These are phyloP conservation scores for Phytophthora rubi DNA, from an alignment of 352 stramenopile species.

Conservation along the genomic window DNA sequence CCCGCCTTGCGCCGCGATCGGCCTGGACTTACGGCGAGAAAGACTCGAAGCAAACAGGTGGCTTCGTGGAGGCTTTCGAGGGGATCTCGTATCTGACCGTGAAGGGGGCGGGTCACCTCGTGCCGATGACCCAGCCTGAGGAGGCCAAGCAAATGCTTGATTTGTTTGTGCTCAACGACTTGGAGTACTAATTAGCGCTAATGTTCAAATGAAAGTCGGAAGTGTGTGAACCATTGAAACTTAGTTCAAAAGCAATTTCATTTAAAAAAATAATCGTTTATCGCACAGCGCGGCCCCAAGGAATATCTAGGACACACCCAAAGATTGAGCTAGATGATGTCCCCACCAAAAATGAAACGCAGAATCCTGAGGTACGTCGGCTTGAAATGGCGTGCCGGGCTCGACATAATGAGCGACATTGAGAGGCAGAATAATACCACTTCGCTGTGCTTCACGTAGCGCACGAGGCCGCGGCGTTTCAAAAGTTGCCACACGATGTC, in stretches of 20 bases:
- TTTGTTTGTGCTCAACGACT: slow-evolving; percentile 64
- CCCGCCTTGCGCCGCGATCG: slow-evolving; percentile 41
- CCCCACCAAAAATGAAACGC: slow-evolving; percentile 82
- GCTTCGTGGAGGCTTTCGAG: slow-evolving; percentile 85
- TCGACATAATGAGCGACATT: slow-evolving; percentile 87
- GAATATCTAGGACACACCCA: no score
- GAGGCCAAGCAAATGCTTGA: slow-evolving; percentile 79
- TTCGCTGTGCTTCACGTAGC: slow-evolving; percentile 78
- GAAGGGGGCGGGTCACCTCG: slow-evolving; percentile 90
- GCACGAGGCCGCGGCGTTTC: slow-evolving; percentile 67
- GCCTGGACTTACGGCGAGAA: slow-evolving; percentile 50
- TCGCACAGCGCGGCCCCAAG: no score
- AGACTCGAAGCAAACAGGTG: slow-evolving; percentile 73
- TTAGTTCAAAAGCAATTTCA: neutral
- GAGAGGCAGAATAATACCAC: slow-evolving; percentile 86
- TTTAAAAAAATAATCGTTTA: neutral
- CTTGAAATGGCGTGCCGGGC: slow-evolving; percentile 82
- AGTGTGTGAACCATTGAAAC: neutral
- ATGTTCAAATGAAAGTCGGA: slow-evolving; percentile 22
- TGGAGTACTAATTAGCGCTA: slow-evolving; percentile 23
- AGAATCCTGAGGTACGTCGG: slow-evolving; percentile 83
- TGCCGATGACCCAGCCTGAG: slow-evolving; percentile 81
- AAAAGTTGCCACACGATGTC: slow-evolving; percentile 86
- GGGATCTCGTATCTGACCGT: slow-evolving; percentile 91
- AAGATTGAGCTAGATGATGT: slow-evolving; percentile 59